Evolutionary conservation across 176 grass and related monocot genomes (phyloP).

Genomic region (Alloteropsis semialata): DNA sequence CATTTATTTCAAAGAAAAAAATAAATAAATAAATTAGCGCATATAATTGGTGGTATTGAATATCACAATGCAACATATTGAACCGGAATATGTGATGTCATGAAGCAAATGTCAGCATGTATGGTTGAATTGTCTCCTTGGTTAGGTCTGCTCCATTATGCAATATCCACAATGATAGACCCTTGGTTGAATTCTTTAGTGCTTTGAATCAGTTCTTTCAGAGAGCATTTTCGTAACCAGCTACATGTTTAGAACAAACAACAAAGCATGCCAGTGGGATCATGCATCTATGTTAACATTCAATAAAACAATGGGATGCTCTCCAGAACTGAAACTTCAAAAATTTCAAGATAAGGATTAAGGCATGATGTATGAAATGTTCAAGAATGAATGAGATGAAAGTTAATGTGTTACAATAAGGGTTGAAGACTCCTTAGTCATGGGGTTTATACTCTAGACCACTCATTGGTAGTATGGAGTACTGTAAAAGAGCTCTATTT

Average conservation of each 20-base stretch:
- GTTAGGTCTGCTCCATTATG: slow-evolving; percentile 11
- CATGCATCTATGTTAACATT: slow-evolving; percentile 1
- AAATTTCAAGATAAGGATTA: not conserved
- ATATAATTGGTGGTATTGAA: slow-evolving; percentile 15
- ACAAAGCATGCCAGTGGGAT: not conserved
- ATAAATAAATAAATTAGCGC: not conserved
- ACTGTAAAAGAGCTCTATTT: too few relatives aligned
- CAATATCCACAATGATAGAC: not conserved
- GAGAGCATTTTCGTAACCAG: not conserved
- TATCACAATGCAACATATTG: not conserved
- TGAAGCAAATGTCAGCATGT: not conserved
- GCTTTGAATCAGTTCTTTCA: not conserved
- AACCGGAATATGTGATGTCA: slow-evolving; percentile 32
- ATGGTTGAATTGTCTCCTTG: slow-evolving; percentile 8
- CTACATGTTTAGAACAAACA: not conserved
- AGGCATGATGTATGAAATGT: not conserved
- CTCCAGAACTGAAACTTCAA: not conserved
- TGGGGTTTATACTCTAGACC: too few relatives aligned
- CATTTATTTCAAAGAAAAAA: not conserved
- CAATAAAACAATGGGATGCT: not conserved
- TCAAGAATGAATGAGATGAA: not conserved
- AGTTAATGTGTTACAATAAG: not conserved
- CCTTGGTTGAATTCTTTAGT: not conserved
- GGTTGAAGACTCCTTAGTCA: not conserved
- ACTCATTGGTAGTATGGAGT: too few relatives aligned